A percentile compares a stretch with the other conserved stretches of the same genome.
Evolutionary conservation across 2,329 filamentous ascomycete species (phyloP).

Genomic region (Xylaria sp.): DNA sequence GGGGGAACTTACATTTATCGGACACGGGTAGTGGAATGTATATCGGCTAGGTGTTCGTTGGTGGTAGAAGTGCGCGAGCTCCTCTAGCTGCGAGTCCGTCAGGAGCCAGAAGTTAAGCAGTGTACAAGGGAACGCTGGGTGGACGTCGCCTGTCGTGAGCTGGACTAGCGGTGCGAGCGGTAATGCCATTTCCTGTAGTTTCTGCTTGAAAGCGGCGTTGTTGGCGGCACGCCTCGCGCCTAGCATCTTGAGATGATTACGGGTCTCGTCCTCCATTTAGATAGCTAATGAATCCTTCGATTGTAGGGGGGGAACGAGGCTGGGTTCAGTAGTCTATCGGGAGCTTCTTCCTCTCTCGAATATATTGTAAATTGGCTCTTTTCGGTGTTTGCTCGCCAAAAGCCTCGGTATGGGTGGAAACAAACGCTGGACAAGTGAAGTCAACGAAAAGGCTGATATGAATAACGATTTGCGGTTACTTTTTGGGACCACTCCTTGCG

Average conservation of each 20-base stretch:
- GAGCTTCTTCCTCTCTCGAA: not conserved
- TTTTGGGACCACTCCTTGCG: no score
- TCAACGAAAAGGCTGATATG: constrained; percentile 26
- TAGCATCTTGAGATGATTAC: constrained; percentile 35
- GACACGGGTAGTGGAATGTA: constrained; percentile 68
- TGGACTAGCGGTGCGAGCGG: constrained; percentile 71
- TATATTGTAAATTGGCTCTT: not conserved
- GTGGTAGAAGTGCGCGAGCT: constrained; percentile 74
- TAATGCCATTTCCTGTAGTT: constrained; percentile 70
- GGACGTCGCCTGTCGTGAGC: constrained; percentile 64
- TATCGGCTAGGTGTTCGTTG: constrained; percentile 65
- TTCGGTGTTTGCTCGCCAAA: not conserved
- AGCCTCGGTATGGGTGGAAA: not conserved
- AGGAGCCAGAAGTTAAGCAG: constrained; percentile 77
- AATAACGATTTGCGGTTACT: constrained; percentile 5
- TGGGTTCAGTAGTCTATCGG: not conserved
- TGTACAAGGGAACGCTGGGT: constrained; percentile 68
- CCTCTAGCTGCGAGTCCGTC: constrained; percentile 72
- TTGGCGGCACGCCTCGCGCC: constrained; percentile 47
- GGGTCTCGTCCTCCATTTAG: constrained; percentile 35
- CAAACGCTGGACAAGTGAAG: constrained; percentile 19
- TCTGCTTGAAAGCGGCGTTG: constrained; percentile 61
- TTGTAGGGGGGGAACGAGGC: not conserved
- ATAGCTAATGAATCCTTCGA: not conserved
- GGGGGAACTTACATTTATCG: constrained; percentile 51